Evolutionary conservation across 2,329 filamentous ascomycete genomes (phyloP).

Genomic region (Atkinsonella hypoxylon): DNA sequence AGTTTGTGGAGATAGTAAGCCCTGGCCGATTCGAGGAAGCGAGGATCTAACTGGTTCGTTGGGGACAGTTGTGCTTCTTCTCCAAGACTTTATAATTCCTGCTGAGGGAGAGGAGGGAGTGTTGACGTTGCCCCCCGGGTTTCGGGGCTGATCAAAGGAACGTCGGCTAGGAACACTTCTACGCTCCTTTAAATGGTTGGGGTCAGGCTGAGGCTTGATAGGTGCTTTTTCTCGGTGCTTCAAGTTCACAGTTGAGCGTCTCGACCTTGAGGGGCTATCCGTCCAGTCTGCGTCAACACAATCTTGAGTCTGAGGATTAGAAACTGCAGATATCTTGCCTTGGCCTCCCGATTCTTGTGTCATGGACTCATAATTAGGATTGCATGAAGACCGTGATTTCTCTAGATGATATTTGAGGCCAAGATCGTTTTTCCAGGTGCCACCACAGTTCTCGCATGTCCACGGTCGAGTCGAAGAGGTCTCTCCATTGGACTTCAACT

Average conservation of each 20-base stretch:
- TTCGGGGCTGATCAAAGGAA: background rate
- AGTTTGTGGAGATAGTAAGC: conserved; percentile 1
- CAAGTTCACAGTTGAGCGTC: background rate
- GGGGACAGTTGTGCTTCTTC: background rate
- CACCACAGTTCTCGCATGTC: conserved; percentile 40
- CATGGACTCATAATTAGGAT: conserved; percentile 25
- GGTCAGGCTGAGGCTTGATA: background rate
- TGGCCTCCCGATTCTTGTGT: conserved; percentile 9
- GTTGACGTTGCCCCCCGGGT: background rate
- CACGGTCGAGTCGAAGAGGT: conserved; percentile 20
- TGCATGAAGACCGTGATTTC: conserved; percentile 42
- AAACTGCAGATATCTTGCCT: conserved; percentile 7
- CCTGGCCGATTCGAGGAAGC: background rate
- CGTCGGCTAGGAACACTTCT: too few relatives aligned
- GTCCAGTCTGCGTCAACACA: background rate
- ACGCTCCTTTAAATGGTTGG: background rate
- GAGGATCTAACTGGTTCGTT: background rate
- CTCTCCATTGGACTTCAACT: conserved; percentile 7
- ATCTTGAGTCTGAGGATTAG: background rate
- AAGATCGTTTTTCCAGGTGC: conserved; percentile 44
- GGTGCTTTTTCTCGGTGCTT: background rate
- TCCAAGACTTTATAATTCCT: conserved; percentile 6
- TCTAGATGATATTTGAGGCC: conserved; percentile 47
- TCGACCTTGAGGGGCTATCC: background rate
- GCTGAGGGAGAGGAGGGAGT: background rate